Evolutionary conservation across 176 grass and related monocot genomes (phyloP).

Genomic region (Saccharum spontaneum): DNA sequence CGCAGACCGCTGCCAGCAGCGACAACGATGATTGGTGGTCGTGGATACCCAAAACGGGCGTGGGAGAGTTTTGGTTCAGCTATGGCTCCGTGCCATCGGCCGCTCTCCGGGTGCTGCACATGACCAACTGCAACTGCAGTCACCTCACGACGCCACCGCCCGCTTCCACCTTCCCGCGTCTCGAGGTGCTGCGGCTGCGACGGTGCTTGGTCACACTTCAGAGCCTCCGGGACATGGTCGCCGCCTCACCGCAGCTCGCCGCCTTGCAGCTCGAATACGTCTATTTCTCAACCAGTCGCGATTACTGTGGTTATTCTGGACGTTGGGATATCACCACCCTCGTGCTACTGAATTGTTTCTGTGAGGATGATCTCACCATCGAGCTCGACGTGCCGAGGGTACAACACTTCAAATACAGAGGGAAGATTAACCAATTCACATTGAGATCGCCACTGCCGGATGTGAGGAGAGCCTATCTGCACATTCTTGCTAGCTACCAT

Average conservation of each 20-base stretch:
- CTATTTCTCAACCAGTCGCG: accelerated
- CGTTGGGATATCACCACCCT: too few relatives aligned
- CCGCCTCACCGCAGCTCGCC: neutral
- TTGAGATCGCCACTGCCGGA: neutral
- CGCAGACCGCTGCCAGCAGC: too few relatives aligned
- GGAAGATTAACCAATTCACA: neutral
- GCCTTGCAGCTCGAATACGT: neutral
- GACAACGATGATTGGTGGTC: too few relatives aligned
- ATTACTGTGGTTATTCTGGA: too few relatives aligned
- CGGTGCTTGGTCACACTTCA: accelerated
- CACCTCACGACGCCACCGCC: too few relatives aligned
- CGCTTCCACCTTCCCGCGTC: neutral
- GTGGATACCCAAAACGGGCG: too few relatives aligned
- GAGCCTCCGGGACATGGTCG: neutral
- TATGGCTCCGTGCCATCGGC: neutral
- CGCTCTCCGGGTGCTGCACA: neutral
- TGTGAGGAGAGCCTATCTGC: neutral
- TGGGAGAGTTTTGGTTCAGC: neutral
- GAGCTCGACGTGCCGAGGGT: neutral
- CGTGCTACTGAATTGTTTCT: neutral
- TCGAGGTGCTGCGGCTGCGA: neutral
- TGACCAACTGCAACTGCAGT: neutral
- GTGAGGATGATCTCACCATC: neutral
- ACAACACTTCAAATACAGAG: neutral
- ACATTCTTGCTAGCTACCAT: neutral